Evolutionary conservation across 352 stramenopile genomes (phyloP), one percentile per base, ranked within the genome.

Genomic region (Vaucheria bursata): DNA sequence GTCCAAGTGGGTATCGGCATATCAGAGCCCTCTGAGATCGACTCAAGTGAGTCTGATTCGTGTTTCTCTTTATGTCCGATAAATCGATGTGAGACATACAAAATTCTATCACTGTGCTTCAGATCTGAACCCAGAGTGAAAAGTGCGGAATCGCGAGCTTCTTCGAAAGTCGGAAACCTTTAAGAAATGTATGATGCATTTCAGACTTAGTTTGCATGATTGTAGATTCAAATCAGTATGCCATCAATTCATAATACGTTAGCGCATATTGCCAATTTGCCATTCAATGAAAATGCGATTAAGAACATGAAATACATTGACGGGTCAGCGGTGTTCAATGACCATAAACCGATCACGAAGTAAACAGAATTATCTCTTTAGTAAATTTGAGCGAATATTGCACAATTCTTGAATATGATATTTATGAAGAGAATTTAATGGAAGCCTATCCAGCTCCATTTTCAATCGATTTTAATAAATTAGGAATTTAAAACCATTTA

Each of bases 121-220:
- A 72, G 65, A 38, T 35, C 65, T 38, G 65, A 29, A 25, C 65
- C 65, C 1, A 12, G 18, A 1, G 40, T 8, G 2, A 72, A 35
- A 34, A 25, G 12, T 6, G 1, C 2, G 33, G 65, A 36, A 3
- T 72, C 32, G 8, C 6, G 65, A 2, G 12, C 12, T 2, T 72
- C 65, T 35, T 32, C 65, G 40, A 72, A 72, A 6, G 65, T 39
- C 8, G 65, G 65, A 36, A 72, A 40, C 31, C 65, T 72, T 29
- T n/a, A 34, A 8, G n/a, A 25, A 38, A 2, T 2, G 2, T 31
- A 72, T 6, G n/a, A n/a, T 50, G 65, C 65, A 38, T 12, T 59
- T 25, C 12, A 59, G 45, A 59, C 45, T 59, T 12, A 59, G 45
- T 25, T 18, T 12, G 12, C 12, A 12, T 59, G 45, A 59, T 12